These are phyloP conservation scores for Corylus heterophylla DNA, from an alignment of 306 rosid genomes.

Conservation along the genomic window DNA sequence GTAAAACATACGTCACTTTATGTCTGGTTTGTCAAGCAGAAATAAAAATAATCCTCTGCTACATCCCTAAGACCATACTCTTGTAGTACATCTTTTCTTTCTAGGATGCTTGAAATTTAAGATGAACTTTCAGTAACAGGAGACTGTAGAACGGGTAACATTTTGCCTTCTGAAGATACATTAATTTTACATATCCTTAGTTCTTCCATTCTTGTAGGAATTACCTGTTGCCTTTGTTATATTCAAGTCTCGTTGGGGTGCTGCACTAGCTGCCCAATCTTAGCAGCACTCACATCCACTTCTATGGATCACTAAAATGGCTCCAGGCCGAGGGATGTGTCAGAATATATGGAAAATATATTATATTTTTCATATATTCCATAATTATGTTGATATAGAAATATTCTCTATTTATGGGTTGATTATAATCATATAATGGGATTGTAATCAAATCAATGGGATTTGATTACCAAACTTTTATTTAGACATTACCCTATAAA, in stretches of 20 bases:
- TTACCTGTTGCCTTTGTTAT: constrained; percentile 79
- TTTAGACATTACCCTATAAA: too few relatives aligned
- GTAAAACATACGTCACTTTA: not conserved
- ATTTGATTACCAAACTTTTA: too few relatives aligned
- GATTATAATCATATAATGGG: too few relatives aligned
- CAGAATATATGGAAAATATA: too few relatives aligned
- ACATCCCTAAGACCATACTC: too few relatives aligned
- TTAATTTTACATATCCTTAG: not conserved
- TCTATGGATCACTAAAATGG: constrained; percentile 75
- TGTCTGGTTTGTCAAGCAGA: too few relatives aligned
- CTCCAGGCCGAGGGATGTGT: constrained; percentile 68
- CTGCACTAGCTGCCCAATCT: constrained; percentile 69
- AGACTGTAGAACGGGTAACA: not conserved
- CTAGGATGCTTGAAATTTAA: not conserved
- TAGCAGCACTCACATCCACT: constrained; percentile 80
- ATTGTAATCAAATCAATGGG: too few relatives aligned
- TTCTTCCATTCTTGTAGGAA: constrained; percentile 49
- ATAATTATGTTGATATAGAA: too few relatives aligned
- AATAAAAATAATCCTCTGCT: too few relatives aligned
- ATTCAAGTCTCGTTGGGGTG: constrained; percentile 76
- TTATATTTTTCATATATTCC: too few relatives aligned
- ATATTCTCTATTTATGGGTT: too few relatives aligned
- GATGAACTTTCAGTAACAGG: not conserved
- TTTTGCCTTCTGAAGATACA: not conserved
- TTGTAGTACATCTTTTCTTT: not conserved